Conservation (phyloP, 1,284 basidiomycete species). For the Peniophora sp. region DNA sequence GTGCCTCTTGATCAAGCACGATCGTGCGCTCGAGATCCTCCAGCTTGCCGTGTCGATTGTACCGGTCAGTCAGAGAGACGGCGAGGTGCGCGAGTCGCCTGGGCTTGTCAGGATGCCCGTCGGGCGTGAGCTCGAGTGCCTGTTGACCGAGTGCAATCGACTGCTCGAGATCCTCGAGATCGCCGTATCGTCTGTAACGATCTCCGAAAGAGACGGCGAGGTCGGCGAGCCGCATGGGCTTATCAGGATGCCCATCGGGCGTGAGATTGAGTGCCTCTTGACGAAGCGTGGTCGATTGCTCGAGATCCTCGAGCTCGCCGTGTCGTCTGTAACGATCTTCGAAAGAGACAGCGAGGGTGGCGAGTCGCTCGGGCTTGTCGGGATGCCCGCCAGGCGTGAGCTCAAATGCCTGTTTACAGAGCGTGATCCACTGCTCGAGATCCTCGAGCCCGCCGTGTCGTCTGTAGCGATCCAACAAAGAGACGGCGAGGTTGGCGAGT, state of each 20-base stretch:
- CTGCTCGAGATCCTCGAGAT: neutral
- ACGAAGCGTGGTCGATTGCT: constrained; percentile 14
- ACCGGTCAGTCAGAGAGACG: neutral
- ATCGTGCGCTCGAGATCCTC: neutral
- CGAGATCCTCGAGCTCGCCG: constrained; percentile 13
- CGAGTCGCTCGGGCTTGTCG: neutral
- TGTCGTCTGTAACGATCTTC: neutral
- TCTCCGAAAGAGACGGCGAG: neutral
- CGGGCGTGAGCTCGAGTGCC: neutral
- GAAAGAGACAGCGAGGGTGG: neutral
- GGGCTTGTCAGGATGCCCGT: neutral
- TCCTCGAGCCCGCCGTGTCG: constrained; percentile 2
- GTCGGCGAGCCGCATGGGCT: neutral
- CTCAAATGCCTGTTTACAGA: neutral
- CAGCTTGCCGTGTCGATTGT: neutral
- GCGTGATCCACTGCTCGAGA: neutral
- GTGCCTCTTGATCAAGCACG: neutral
- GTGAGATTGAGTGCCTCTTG: neutral
- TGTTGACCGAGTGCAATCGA: neutral
- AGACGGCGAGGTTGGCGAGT: constrained; percentile 18
- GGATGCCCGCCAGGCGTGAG: neutral
- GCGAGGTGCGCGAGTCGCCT: neutral
- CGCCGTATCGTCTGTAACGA: neutral
- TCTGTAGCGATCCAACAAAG: constrained; percentile 18
- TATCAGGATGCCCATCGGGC: neutral